Evolutionary conservation across 768 basidiomycete species (phyloP).

Genomic region (Naematelia aurantialba): DNA sequence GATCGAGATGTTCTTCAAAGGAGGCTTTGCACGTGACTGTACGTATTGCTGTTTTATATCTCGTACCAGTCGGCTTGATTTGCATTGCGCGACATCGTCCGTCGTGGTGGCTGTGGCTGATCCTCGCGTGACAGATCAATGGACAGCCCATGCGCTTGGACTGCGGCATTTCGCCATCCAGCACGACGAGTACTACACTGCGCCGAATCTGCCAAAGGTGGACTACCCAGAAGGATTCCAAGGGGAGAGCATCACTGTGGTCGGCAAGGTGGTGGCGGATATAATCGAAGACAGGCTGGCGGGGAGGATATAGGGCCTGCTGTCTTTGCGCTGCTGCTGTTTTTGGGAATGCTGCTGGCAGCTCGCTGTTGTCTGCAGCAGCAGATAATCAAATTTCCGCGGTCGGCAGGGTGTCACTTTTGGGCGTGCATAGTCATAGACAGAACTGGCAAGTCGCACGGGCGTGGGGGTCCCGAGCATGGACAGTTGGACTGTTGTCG

Average conservation of each 20-base stretch:
- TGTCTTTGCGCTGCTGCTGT: too few relatives aligned
- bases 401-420: too few relatives aligned
- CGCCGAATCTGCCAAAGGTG: constrained; percentile 40
- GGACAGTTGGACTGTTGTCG: too few relatives aligned
- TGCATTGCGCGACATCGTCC: neutral
- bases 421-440: too few relatives aligned
- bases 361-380: too few relatives aligned
- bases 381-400: too few relatives aligned
- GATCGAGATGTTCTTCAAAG: constrained; percentile 84
- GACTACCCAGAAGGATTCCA: constrained; percentile 50
- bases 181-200: constrained; percentile 40
- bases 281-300: constrained; percentile 65
- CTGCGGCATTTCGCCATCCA: constrained; percentile 47
- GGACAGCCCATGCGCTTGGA: constrained; percentile 48
- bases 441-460: too few relatives aligned
- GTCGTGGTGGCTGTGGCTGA: neutral
- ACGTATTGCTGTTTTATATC: constrained; percentile 52
- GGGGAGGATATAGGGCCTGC: constrained; percentile 29
- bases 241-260: constrained; percentile 45
- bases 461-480: too few relatives aligned
- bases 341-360: too few relatives aligned
- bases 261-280: constrained; percentile 63
- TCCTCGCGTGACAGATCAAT: constrained; percentile 36
- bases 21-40: constrained; percentile 81
- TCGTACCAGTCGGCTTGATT: neutral